A percentile compares a stretch with the other conserved stretches of the same genome.
phyloP scores from a whole-genome alignment of 805 yeast species.

The Ogataea polymorpha region DNA sequence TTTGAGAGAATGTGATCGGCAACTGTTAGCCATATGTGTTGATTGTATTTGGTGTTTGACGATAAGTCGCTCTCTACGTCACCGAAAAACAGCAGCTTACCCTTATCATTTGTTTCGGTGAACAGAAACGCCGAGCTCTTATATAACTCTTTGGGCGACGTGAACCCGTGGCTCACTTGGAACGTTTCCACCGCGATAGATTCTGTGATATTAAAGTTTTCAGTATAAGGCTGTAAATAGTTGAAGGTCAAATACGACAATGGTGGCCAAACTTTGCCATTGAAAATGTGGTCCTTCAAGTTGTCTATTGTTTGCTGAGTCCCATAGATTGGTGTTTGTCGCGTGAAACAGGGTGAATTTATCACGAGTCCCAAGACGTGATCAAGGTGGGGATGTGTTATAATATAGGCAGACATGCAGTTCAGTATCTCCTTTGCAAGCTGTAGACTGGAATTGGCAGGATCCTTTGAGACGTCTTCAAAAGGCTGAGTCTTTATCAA shows the following conservation, averaged over 20 bases:
- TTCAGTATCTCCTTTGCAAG: conserved; percentile 30
- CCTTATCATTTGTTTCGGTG: conserved; percentile 25
- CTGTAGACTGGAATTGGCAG: conserved; percentile 8
- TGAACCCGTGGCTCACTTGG: conserved; percentile 36
- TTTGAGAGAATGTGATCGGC: conserved; percentile 42
- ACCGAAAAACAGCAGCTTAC: conserved; percentile 65
- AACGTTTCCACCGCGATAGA: conserved; percentile 37
- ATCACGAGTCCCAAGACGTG: conserved; percentile 68
- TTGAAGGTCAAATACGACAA: conserved; percentile 35
- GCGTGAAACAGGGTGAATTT: conserved; percentile 58
- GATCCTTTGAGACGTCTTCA: conserved; percentile 2
- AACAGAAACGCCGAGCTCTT: conserved; percentile 63
- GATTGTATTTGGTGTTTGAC: conserved; percentile 39
- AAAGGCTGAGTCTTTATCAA: conserved; percentile 9
- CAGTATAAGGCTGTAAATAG: conserved; percentile 1
- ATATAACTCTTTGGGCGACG: conserved; percentile 20
- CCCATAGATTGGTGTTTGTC: conserved; percentile 49
- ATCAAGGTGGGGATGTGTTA: conserved; percentile 85
- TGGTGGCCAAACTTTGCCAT: conserved; percentile 80
- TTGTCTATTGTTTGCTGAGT: conserved; percentile 48
- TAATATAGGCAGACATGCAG: conserved; percentile 42
- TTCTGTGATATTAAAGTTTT: not conserved
- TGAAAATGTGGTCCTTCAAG: conserved; percentile 58
- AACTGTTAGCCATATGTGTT: conserved; percentile 54
- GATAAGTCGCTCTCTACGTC: conserved; percentile 72